A percentile compares a stretch with the other conserved stretches of the same genome.
phyloP scores from a whole-genome alignment of 139 green algal species.

The Penium margaritaceum region DNA sequence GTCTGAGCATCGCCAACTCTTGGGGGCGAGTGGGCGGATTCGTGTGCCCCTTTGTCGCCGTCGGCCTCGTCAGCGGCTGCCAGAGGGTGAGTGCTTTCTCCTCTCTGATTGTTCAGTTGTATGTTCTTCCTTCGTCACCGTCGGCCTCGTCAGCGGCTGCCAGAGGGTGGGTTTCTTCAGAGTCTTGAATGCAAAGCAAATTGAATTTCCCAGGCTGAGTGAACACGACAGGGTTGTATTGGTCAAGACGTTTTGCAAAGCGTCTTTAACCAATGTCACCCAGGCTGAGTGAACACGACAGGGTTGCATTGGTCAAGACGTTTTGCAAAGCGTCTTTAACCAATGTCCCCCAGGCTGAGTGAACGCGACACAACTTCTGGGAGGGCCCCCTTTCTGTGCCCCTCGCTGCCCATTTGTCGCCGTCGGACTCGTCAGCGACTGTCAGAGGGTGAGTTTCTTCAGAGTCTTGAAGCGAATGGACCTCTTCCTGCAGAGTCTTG shows the following conservation, averaged over 20 bases:
- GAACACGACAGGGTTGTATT: background rate
- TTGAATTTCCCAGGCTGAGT: background rate
- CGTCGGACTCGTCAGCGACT: constrained; percentile 53
- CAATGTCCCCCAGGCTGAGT: background rate
- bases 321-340: background rate
- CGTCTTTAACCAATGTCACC: background rate
- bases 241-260: background rate
- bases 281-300: background rate
- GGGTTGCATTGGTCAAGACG: background rate
- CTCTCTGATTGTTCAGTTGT: background rate
- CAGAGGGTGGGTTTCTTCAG: background rate
- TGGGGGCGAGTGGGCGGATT: constrained; percentile 59
- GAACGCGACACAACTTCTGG: background rate
- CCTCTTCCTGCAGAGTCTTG: background rate
- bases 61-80: constrained; percentile 52
- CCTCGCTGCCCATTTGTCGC: constrained; percentile 65
- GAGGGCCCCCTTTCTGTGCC: no score
- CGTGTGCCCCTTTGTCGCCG: constrained; percentile 60
- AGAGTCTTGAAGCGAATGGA: background rate
- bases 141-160: background rate
- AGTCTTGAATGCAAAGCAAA: background rate
- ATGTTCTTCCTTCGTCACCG: background rate
- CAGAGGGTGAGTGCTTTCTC: constrained; percentile 12
- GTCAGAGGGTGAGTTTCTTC: constrained; percentile 12
- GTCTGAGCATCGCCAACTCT: constrained; percentile 62